A percentile compares a stretch with the other conserved stretches of the same genome.
Evolutionary conservation across 164 flowering plant genomes (phyloP).

Genomic region (Macadamia integrifolia): DNA sequence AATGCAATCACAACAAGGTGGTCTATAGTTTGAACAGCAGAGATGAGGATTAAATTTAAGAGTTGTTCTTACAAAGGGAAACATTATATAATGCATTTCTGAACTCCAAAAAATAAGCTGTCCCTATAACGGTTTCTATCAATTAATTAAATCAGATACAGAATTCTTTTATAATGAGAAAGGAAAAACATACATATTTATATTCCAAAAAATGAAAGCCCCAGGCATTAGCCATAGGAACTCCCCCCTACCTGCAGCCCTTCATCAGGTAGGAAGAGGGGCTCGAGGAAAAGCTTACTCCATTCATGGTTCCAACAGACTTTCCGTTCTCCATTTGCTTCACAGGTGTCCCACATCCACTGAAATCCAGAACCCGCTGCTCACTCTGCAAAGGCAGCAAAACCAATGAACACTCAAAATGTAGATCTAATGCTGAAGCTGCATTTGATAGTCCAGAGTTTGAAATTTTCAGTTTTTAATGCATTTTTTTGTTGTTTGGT

Average conservation of each 20-base stretch:
- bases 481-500: too few relatives aligned
- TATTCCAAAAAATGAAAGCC: slow-evolving; percentile 7
- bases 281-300: slow-evolving; percentile 32
- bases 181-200: slow-evolving; percentile 8
- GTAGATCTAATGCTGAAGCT: background rate
- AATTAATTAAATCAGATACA: slow-evolving; percentile 5
- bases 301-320: slow-evolving; percentile 15
- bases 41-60: too few relatives aligned
- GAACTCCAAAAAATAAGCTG: background rate
- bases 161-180: background rate
- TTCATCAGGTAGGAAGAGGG: slow-evolving; percentile 76
- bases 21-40: too few relatives aligned
- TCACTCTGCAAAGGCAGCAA: slow-evolving; percentile 48
- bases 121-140: slow-evolving; percentile 5
- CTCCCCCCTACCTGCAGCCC: slow-evolving; percentile 52
- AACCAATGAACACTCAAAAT: background rate
- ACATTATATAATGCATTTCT: background rate
- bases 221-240: slow-evolving; percentile 1
- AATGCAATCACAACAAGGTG: too few relatives aligned
- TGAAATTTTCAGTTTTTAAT: too few relatives aligned
- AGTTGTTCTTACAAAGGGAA: too few relatives aligned
- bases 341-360: slow-evolving; percentile 78
- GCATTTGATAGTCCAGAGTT: background rate
- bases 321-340: slow-evolving; percentile 37
- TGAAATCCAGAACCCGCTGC: slow-evolving; percentile 83